Conservation (phyloP, 192 early-diverging fungal genomes). For the Coemansia javaensis region DNA sequence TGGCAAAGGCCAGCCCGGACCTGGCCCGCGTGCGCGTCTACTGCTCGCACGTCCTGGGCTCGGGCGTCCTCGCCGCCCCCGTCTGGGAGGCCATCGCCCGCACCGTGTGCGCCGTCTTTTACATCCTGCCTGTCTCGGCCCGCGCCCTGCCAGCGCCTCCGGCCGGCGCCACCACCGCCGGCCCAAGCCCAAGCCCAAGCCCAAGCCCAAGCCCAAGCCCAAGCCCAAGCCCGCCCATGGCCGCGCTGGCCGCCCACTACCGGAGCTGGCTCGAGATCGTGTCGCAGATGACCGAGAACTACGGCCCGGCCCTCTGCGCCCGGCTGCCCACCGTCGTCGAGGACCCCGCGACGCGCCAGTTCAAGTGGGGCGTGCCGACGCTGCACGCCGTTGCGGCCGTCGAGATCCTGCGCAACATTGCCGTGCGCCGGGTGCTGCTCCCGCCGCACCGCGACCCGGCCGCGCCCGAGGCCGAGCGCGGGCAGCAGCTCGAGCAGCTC, state of each 20-base stretch:
- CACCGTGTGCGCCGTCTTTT: slow-evolving; percentile 36
- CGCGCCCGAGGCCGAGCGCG: slow-evolving; percentile 7
- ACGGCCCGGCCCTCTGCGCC: slow-evolving; percentile 27
- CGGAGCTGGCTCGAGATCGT: slow-evolving; percentile 36
- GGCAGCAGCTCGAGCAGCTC: slow-evolving; percentile 28
- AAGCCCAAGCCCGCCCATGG: slow-evolving; percentile 8
- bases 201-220: too few species aligned
- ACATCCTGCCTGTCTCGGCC: slow-evolving; percentile 36
- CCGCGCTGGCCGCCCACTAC: slow-evolving; percentile 23
- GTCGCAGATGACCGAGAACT: slow-evolving; percentile 38
- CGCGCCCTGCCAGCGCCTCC: slow-evolving; percentile 8
- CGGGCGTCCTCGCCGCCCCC: slow-evolving; percentile 12
- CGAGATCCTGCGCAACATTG: slow-evolving; percentile 33
- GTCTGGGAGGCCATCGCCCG: slow-evolving; percentile 40
- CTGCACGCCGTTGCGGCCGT: slow-evolving; percentile 29
- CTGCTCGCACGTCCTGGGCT: slow-evolving; percentile 33
- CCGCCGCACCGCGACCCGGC: neutral
- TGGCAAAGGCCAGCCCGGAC: slow-evolving; percentile 11
- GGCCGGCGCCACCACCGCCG: too few species aligned
- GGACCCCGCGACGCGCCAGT: slow-evolving; percentile 36
- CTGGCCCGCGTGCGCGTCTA: slow-evolving; percentile 19
- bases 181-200: too few species aligned
- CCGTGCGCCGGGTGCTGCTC: slow-evolving; percentile 25
- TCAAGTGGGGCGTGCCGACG: slow-evolving; percentile 43
- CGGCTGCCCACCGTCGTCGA: slow-evolving; percentile 39